Evolutionary conservation across 225 moss, liverwort and hornwort species (phyloP).

Genomic region (Polytrichum commune): DNA sequence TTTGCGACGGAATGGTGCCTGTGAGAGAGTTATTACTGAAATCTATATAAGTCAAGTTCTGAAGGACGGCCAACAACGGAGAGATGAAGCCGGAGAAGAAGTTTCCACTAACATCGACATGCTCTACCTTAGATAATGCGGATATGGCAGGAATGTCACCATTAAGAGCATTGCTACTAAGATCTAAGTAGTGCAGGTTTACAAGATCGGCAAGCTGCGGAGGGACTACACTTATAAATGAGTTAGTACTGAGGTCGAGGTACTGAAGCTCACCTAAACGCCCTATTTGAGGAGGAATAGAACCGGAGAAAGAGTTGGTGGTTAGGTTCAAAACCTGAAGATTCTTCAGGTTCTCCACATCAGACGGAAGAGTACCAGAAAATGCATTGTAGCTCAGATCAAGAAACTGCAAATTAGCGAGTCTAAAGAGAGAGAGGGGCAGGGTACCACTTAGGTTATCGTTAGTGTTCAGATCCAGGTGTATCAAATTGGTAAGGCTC

Average conservation of each 20-base stretch:
- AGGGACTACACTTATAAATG: constrained; percentile 40
- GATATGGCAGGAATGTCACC: constrained; percentile 45
- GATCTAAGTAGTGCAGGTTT: constrained; percentile 30
- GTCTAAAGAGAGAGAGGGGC: constrained; percentile 33
- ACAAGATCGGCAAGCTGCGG: constrained; percentile 46
- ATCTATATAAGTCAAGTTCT: constrained; percentile 41
- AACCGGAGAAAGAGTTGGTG: constrained; percentile 50
- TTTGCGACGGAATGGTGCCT: constrained; percentile 51
- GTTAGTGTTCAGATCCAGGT: constrained; percentile 60
- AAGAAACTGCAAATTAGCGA: constrained; percentile 39
- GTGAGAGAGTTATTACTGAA: constrained; percentile 57
- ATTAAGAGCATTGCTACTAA: constrained; percentile 37
- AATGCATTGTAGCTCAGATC: constrained; percentile 61
- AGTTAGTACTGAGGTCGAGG: constrained; percentile 49
- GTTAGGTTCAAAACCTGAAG: constrained; percentile 51
- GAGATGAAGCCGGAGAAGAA: constrained; percentile 41
- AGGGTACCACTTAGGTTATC: constrained; percentile 25
- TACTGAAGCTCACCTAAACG: constrained; percentile 35
- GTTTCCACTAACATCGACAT: constrained; percentile 31
- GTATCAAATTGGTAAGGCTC: constrained; percentile 34
- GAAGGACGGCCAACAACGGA: constrained; percentile 45
- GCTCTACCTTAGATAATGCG: constrained; percentile 18
- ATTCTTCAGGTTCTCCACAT: constrained; percentile 35
- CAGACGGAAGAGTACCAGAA: constrained; percentile 31
- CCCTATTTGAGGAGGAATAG: constrained; percentile 62